Conservation (phyloP, 2,329 filamentous ascomycete genomes). For the Penicillium frequentans region DNA sequence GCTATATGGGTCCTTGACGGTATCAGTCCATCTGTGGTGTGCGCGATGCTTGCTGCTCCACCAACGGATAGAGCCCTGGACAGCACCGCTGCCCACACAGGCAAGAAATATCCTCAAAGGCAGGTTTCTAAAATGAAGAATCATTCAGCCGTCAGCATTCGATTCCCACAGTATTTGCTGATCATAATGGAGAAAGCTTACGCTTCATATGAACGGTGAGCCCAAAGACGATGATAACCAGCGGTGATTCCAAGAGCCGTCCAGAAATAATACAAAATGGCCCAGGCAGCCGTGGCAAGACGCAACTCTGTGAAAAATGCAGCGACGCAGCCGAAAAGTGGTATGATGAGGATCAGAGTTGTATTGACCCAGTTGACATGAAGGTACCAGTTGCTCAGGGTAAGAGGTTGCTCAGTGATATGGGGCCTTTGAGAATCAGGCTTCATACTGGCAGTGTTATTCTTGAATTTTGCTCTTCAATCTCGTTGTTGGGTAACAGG, state of each 20-base stretch:
- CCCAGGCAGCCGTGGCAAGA: conserved; percentile 69
- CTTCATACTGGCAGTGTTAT: not conserved
- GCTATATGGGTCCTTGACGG: conserved; percentile 87
- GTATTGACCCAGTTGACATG: conserved; percentile 94
- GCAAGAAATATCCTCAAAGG: conserved; percentile 53
- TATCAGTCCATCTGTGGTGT: conserved; percentile 89
- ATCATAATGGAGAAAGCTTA: conserved; percentile 56
- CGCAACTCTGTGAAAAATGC: conserved; percentile 76
- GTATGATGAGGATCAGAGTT: conserved; percentile 74
- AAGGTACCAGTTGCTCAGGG: conserved; percentile 80
- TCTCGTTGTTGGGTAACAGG: not conserved
- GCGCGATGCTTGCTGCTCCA: conserved; percentile 84
- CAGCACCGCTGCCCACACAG: conserved; percentile 76
- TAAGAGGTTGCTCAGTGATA: conserved; percentile 80
- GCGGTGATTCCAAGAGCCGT: conserved; percentile 78
- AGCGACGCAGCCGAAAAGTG: conserved; percentile 69
- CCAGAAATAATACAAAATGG: conserved; percentile 79
- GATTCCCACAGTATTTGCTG: conserved; percentile 45
- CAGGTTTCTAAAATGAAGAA: not conserved
- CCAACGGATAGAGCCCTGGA: conserved; percentile 84
- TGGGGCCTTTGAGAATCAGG: conserved; percentile 65
- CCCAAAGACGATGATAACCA: conserved; percentile 83
- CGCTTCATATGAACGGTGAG: conserved; percentile 66
- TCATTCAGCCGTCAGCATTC: not conserved
- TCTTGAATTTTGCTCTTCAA: not conserved